Evolutionary conservation across 345 rosid species (phyloP).

Genomic region (Linum tenue): DNA sequence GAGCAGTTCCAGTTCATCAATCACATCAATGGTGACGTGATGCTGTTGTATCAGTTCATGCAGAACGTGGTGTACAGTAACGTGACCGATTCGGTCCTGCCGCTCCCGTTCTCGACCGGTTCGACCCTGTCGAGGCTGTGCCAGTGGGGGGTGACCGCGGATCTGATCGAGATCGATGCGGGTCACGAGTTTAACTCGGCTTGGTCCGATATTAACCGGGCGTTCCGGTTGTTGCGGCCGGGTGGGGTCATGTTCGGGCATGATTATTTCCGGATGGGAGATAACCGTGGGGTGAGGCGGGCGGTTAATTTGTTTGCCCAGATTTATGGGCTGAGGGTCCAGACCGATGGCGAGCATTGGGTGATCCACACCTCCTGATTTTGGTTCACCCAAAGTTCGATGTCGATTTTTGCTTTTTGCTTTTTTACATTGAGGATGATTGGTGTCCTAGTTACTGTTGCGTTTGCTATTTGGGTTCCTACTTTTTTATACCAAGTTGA

Average conservation of each 20-base stretch:
- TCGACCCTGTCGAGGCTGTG: conserved; percentile 46
- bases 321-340: background rate
- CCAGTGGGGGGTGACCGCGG: conserved; percentile 43
- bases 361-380: background rate
- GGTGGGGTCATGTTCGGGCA: conserved; percentile 4
- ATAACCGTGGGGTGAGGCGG: background rate
- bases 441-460: too few species aligned
- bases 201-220: conserved; percentile 2
- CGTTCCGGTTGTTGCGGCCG: background rate
- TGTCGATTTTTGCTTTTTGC: too few species aligned
- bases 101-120: conserved; percentile 54
- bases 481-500: too few species aligned
- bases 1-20: conserved; percentile 36
- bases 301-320: conserved; percentile 4
- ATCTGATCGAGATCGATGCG: conserved; percentile 5
- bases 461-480: too few species aligned
- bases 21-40: conserved; percentile 50
- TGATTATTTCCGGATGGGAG: background rate
- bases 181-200: conserved; percentile 3
- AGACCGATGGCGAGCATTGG: conserved; percentile 3
- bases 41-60: conserved; percentile 52
- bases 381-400: too few species aligned
- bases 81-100: conserved; percentile 34
- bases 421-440: too few species aligned
- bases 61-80: conserved; percentile 37